phyloP scores from a whole-genome alignment of 192 early-diverging fungal genomes.

The Paraglomus occultum region DNA sequence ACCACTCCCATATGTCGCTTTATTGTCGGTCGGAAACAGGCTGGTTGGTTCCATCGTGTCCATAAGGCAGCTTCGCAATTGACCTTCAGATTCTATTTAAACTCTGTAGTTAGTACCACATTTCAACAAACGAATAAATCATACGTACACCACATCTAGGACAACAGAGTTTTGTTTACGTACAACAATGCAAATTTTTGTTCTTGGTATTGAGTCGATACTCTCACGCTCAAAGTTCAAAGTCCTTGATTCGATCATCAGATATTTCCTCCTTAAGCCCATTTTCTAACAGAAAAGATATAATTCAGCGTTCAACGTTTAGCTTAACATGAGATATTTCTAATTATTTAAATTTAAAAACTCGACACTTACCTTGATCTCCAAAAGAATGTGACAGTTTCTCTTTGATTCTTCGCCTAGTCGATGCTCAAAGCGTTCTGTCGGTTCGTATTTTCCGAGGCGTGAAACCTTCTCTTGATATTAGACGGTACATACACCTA shows the following conservation, averaged over 20 bases:
- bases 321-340: neutral
- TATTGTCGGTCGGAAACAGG: slow-evolving; percentile 44
- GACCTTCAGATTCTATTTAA: slow-evolving; percentile 37
- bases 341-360: neutral
- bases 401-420: slow-evolving; percentile 48
- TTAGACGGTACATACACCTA: slow-evolving; percentile 50
- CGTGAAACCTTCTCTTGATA: slow-evolving; percentile 53
- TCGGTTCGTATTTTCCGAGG: slow-evolving; percentile 26
- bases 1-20: slow-evolving; percentile 48
- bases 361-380: slow-evolving; percentile 31
- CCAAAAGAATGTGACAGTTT: slow-evolving; percentile 40
- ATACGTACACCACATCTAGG: slow-evolving; percentile 32
- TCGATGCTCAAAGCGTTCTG: slow-evolving; percentile 38
- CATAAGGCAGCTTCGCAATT: slow-evolving; percentile 40
- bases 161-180: slow-evolving; percentile 49
- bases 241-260: slow-evolving; percentile 36
- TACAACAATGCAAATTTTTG: slow-evolving; percentile 46
- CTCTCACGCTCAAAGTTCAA: slow-evolving; percentile 35
- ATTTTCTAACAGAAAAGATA: slow-evolving; percentile 26
- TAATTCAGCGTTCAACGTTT: neutral
- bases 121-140: neutral
- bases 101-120: neutral
- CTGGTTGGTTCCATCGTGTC: slow-evolving; percentile 50
- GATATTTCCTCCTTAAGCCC: slow-evolving; percentile 42
- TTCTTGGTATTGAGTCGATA: slow-evolving; percentile 37